A percentile compares a stretch with the other conserved stretches of the same genome.
Conservation (phyloP, 2,329 filamentous ascomycete species). For the Fusarium pseudoanthophilum region DNA sequence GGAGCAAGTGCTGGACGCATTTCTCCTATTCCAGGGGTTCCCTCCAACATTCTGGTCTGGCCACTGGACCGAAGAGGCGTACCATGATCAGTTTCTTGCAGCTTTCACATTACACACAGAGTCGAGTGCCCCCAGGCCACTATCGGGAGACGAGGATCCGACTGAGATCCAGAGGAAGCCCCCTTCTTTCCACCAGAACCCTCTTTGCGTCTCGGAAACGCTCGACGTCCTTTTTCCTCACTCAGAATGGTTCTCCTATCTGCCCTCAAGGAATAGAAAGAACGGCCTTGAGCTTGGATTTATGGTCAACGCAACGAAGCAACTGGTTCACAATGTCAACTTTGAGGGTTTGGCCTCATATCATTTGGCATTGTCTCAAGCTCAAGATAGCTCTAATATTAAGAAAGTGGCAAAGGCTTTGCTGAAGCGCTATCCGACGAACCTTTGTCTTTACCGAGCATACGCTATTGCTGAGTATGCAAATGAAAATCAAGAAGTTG, state of each 20-base stretch:
- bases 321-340: slow-evolving; percentile 61
- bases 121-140: neutral
- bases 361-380: slow-evolving; percentile 73
- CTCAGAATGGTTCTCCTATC: slow-evolving; percentile 57
- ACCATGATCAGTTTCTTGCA: slow-evolving; percentile 47
- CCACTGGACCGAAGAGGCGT: slow-evolving; percentile 47
- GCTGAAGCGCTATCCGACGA: slow-evolving; percentile 74
- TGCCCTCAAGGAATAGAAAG: slow-evolving; percentile 44
- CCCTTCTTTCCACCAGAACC: slow-evolving; percentile 48
- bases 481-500: slow-evolving; percentile 66
- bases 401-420: slow-evolving; percentile 79
- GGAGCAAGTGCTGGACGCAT: slow-evolving; percentile 71
- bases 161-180: slow-evolving; percentile 40
- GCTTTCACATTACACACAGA: slow-evolving; percentile 1
- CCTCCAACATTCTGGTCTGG: slow-evolving; percentile 58
- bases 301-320: slow-evolving; percentile 65
- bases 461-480: slow-evolving; percentile 79
- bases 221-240: slow-evolving; percentile 65
- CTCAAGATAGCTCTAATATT: slow-evolving; percentile 63
- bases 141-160: slow-evolving; percentile 15
- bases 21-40: slow-evolving; percentile 74
- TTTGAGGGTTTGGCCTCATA: slow-evolving; percentile 69
- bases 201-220: slow-evolving; percentile 49
- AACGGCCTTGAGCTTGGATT: slow-evolving; percentile 55
- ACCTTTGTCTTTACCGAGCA: slow-evolving; percentile 77